phyloP scores from a whole-genome alignment of 148 eudicot genomes.

The Talinum fruticosum region DNA sequence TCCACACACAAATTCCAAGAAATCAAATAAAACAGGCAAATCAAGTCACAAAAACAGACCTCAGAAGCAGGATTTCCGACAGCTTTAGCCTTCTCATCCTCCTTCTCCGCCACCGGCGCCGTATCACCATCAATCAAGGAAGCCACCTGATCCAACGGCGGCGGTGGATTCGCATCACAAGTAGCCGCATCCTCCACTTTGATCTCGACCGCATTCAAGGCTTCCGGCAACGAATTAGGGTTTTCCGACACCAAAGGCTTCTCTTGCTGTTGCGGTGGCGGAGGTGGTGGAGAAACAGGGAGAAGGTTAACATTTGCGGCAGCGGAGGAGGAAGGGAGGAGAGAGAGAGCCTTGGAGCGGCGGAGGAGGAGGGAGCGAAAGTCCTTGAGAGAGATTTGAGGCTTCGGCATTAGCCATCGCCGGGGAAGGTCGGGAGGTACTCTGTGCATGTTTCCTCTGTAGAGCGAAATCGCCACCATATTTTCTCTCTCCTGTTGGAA shows the following conservation, averaged over 20 bases:
- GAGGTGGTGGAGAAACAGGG: not conserved
- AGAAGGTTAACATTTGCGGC: conserved; percentile 11
- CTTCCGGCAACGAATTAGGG: conserved; percentile 21
- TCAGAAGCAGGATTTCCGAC: conserved; percentile 1
- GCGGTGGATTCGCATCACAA: not conserved
- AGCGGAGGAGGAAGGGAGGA: conserved; percentile 39
- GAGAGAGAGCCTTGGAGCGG: conserved; percentile 65
- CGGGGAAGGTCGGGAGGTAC: conserved; percentile 55
- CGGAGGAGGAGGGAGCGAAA: conserved; percentile 65
- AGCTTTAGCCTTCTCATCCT: not conserved
- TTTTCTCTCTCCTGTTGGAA: not conserved
- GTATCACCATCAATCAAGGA: not conserved
- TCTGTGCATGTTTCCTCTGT: conserved; percentile 86
- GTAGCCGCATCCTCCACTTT: conserved; percentile 13
- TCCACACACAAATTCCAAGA: not conserved
- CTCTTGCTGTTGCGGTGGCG: no score
- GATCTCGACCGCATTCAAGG: conserved; percentile 8
- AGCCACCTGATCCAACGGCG: conserved; percentile 5
- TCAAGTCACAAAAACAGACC: conserved; percentile 11
- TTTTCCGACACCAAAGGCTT: not conserved
- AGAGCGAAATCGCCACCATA: conserved; percentile 86
- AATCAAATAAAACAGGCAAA: not conserved
- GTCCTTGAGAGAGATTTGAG: conserved; percentile 48
- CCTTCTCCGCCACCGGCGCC: conserved; percentile 9
- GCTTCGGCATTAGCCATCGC: conserved; percentile 62